These are phyloP conservation scores for Isabelozyma gotoi DNA, from an alignment of 805 yeast species.

Conservation along the genomic window DNA sequence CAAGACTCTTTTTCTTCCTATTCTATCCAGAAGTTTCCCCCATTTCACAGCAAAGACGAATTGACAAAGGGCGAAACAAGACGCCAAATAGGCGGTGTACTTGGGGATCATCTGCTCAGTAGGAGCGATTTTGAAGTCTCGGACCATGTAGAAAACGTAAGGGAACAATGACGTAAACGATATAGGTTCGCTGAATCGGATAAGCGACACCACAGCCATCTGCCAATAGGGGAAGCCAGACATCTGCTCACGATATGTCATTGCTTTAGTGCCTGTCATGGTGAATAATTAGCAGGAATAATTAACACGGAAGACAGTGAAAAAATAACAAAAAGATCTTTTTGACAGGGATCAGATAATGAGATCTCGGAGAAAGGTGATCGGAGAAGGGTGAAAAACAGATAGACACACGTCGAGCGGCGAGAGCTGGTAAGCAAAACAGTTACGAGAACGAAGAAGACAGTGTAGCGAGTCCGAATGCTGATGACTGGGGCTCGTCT, in stretches of 20 bases:
- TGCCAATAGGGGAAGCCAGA: constrained; percentile 55
- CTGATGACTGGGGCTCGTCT: no score
- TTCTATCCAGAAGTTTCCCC: constrained; percentile 27
- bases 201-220: constrained; percentile 31
- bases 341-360: no score
- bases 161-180: constrained; percentile 30
- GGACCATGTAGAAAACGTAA: constrained; percentile 22
- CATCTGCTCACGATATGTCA: constrained; percentile 44
- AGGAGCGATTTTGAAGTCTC: constrained; percentile 20
- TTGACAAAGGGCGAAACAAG: constrained; percentile 22
- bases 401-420: no score
- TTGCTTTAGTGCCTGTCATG: neutral
- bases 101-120: constrained; percentile 17
- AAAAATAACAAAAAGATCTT: no score
- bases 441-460: no score
- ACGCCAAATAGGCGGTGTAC: constrained; percentile 19
- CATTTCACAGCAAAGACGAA: constrained; percentile 24
- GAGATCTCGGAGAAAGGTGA: no score
- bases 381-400: no score
- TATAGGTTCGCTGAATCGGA: constrained; percentile 54
- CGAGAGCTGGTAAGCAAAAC: no score
- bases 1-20: constrained; percentile 29
- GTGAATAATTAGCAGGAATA: no score
- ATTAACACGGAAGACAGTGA: no score
- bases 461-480: no score